Evolutionary conservation across 1,139 yeast species (phyloP), one percentile per base, ranked within the genome.

Genomic region (Debaryomycetaceae sp.): DNA sequence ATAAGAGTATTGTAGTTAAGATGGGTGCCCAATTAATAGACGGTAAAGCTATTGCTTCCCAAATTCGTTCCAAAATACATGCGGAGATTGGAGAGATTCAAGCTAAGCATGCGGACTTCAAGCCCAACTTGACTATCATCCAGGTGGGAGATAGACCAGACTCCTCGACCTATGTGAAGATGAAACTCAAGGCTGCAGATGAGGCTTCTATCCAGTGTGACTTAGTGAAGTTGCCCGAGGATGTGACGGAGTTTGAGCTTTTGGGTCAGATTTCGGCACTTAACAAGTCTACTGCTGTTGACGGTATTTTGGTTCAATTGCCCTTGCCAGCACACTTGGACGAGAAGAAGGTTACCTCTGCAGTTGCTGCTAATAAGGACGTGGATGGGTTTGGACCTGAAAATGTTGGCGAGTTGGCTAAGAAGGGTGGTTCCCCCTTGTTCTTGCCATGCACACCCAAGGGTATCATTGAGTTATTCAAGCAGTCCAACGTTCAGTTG

Each of bases 371-470:
- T 15, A 76, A 74, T 41, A 92, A 92, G 69, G 99, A 92, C 56
- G 97, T 94, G 36, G 99, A 92, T 59, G 99, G 98, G 1, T 92
- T 92, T 57, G 95, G 94, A 38, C 85, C 95, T 35, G 76, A 65
- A 61, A 94, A 92, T 63, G 85, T 87, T 39, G 98, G 98, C 41
- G 98, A 92, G 65, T 76, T 92, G 51, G 82, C 91, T 55, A 91
- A 91, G 67, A 84, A 84, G 52, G 87, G 87, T 41, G 98, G 98
- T 39, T 63, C 75, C 30, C 98, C 98, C 17, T 62, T 67, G 45
- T 92, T 87, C 63, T 73, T 87, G 52, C 98, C 99, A 29, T 92
- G 98, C 67, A 92, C 99, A 33, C 98, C 99, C 41, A 82, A 87
- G 69, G 99, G 98, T 34, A 83, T 91, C 57, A 81, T 92, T 71